phyloP scores from a whole-genome alignment of 2,329 filamentous ascomycete genomes.

The Claviceps purpurea region DNA sequence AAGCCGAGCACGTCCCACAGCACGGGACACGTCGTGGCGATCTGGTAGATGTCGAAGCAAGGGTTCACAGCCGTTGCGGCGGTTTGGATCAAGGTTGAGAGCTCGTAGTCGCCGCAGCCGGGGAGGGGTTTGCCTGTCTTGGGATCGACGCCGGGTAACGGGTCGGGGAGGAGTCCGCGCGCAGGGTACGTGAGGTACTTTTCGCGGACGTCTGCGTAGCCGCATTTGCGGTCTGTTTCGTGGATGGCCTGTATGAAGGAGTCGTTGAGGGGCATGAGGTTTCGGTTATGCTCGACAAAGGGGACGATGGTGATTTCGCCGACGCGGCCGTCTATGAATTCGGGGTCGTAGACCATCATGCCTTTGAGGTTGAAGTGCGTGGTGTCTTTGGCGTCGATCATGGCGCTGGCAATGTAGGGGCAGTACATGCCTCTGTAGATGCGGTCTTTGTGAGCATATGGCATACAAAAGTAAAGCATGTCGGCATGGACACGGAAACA shows the following conservation, averaged over 20 bases:
- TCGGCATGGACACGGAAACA: no score
- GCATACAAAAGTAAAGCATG: no score
- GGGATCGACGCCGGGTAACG: slow-evolving; percentile 11
- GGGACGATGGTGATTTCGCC: slow-evolving; percentile 34
- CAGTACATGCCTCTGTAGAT: slow-evolving; percentile 37
- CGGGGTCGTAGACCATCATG: slow-evolving; percentile 58
- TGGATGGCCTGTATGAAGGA: slow-evolving; percentile 17
- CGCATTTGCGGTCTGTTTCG: slow-evolving; percentile 31
- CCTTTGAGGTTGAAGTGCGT: slow-evolving; percentile 53
- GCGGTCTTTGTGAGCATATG: no score
- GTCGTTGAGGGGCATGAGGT: slow-evolving; percentile 41
- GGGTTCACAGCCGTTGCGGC: slow-evolving; percentile 52
- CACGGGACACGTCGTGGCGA: slow-evolving; percentile 56
- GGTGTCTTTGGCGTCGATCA: slow-evolving; percentile 51
- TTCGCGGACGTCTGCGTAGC: slow-evolving; percentile 44
- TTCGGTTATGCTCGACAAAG: slow-evolving; percentile 46
- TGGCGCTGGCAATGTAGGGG: slow-evolving; percentile 55
- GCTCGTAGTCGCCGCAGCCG: slow-evolving; percentile 32
- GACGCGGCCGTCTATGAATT: slow-evolving; percentile 36
- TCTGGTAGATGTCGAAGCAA: slow-evolving; percentile 61
- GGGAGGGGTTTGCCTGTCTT: slow-evolving; percentile 19
- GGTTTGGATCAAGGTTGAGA: slow-evolving; percentile 40
- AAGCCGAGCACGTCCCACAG: slow-evolving; percentile 60
- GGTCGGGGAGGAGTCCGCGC: slow-evolving; percentile 23
- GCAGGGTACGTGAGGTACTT: slow-evolving; percentile 54